These are phyloP conservation scores for Mucor plumbeus DNA, from an alignment of 371 early-diverging fungal genomes.

Conservation along the genomic window DNA sequence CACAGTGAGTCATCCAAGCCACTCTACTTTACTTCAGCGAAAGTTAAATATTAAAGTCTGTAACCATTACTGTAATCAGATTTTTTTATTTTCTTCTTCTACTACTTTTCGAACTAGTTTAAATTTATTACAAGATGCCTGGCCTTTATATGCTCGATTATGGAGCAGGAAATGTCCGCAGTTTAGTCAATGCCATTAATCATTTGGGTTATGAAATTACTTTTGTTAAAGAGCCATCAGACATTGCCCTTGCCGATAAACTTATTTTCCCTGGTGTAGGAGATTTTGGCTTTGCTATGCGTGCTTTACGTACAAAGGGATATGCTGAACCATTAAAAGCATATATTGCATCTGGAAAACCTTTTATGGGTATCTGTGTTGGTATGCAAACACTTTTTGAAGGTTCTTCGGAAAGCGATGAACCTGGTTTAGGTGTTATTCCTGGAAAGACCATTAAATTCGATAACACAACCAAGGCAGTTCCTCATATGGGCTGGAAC, in stretches of 20 bases:
- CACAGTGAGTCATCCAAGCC: conserved; percentile 29
- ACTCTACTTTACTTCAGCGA: not conserved
- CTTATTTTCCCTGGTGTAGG: conserved; percentile 98
- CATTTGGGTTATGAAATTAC: conserved; percentile 87
- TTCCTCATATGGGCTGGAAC: conserved; percentile 99
- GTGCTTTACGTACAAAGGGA: conserved; percentile 74
- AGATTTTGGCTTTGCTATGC: conserved; percentile 93
- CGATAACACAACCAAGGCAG: conserved; percentile 72
- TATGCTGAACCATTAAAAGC: conserved; percentile 81
- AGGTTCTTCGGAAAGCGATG: conserved; percentile 86
- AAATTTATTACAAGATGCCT: conserved; percentile 41
- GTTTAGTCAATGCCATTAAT: conserved; percentile 92
- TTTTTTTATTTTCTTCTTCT: not conserved
- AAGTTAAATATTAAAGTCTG: not conserved
- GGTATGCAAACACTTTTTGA: conserved; percentile 97
- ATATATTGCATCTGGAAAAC: conserved; percentile 84
- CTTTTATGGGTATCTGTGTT: conserved; percentile 97
- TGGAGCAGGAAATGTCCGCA: conserved; percentile 98
- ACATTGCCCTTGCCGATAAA: conserved; percentile 93
- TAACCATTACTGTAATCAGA: too few relatives aligned
- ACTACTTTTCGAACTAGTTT: not conserved
- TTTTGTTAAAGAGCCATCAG: conserved; percentile 72
- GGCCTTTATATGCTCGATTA: conserved; percentile 91
- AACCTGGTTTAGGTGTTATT: conserved; percentile 88
- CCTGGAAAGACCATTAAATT: conserved; percentile 77